Evolutionary conservation across 2,329 filamentous ascomycete species (phyloP), one percentile per base, ranked within the genome.

Genomic region (Phoma herbarum): DNA sequence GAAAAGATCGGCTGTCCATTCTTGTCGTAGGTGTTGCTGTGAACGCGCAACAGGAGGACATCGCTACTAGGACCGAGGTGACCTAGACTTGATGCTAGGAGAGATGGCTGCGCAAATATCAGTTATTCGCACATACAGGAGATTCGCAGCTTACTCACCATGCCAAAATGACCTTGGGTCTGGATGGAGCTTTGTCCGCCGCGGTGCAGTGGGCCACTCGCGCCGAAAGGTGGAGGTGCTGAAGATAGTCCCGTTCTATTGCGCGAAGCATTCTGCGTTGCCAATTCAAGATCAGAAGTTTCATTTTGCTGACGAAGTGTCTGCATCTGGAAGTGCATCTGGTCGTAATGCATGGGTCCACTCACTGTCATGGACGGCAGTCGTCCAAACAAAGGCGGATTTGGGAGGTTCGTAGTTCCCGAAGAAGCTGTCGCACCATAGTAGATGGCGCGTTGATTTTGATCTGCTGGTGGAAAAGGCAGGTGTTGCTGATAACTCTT

Each of bases 11-110:
- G 46, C 9, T 33, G 41, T 7, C 45, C 46, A 8, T 62, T 50
- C 14, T 10, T 20, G 48, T 66, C 65, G 10, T 52, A 51, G 12
- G 51, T 64, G 54, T 67, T 66, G 49, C 57, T 62, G 45, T 62
- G 50, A 22, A 66, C 53, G 1, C 48, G 50, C 5, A 66, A 25
- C 7, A 35, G 50, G n/a, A 65, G 31, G 4, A 39, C 23, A 2
- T 51, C 44, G 25, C 51, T 29, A 4, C 22, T 31, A n/a, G 50
- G 28, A 18, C 45, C 10, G 2, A 28, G 10, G 16, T 22, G 12
- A 2, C 26, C 10, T 5, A 41, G n/a, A n/a, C 14, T 20, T 6
- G 45, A 20, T 16, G 26, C 29, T 12, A 53, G 55, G 10, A 49
- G 3, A 23, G 35, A 33, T 25, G 50, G 35, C 61, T 63, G 22